Conservation (phyloP, 768 basidiomycete species). For the Dendrothele bispora region DNA sequence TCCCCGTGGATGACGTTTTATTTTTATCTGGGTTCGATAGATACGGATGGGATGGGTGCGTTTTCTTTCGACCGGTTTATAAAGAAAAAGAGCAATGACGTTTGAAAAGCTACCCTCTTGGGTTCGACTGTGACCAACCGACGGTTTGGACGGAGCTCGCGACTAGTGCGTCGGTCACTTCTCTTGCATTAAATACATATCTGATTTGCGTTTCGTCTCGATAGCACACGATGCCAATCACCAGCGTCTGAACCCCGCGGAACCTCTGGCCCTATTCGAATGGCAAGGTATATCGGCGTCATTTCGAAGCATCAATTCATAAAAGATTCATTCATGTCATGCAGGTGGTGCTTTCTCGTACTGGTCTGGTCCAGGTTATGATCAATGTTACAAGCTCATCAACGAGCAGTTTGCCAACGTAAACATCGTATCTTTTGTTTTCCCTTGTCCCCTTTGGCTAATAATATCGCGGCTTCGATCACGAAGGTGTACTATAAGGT, state of each 20-base stretch:
- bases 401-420: slow-evolving; percentile 40
- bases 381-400: slow-evolving; percentile 32
- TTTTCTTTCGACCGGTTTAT: too few species aligned
- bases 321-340: not conserved
- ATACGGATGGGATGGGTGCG: slow-evolving; percentile 23
- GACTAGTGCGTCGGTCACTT: slow-evolving; percentile 23
- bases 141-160: slow-evolving; percentile 46
- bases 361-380: slow-evolving; percentile 36
- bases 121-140: slow-evolving; percentile 66
- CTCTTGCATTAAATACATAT: not conserved
- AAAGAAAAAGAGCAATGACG: too few species aligned
- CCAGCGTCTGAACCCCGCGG: slow-evolving; percentile 32
- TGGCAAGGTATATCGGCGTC: slow-evolving; percentile 29
- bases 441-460: not conserved
- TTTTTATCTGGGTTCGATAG: slow-evolving; percentile 43
- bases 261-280: slow-evolving; percentile 36
- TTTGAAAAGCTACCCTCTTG: slow-evolving; percentile 69
- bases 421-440: too few species aligned
- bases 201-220: not conserved
- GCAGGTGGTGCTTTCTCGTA: slow-evolving; percentile 36
- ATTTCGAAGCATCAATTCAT: not conserved
- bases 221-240: slow-evolving; percentile 31
- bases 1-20: not conserved
- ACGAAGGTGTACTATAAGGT: slow-evolving; percentile 35
- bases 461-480: not conserved